Conservation (phyloP, 2,329 filamentous ascomycete genomes). For the Sporothrix brasiliensis region DNA sequence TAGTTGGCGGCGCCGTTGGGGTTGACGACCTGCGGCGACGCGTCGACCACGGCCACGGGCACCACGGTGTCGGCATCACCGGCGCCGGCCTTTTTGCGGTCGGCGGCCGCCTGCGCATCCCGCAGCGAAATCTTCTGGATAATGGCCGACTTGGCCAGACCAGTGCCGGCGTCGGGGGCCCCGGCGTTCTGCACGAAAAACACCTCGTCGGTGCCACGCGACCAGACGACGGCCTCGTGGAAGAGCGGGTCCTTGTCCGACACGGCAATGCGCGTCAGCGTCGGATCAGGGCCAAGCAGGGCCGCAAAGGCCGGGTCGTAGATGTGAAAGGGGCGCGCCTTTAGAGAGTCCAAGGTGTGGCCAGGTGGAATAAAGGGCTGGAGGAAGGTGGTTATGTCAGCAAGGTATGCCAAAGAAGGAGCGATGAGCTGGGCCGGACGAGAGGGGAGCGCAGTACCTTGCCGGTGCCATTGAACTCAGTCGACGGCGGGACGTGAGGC, state of each 20-base stretch:
- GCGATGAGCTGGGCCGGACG: neutral
- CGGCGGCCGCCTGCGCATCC: constrained; percentile 46
- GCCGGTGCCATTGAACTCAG: constrained; percentile 43
- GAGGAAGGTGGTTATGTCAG: neutral
- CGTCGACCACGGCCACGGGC: constrained; percentile 48
- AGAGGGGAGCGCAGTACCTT: constrained; percentile 8
- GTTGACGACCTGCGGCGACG: constrained; percentile 52
- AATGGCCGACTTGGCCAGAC: constrained; percentile 54
- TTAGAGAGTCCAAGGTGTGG: constrained; percentile 45
- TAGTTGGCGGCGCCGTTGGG: constrained; percentile 58
- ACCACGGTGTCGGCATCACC: constrained; percentile 40
- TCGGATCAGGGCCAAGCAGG: constrained; percentile 54
- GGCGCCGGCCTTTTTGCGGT: constrained; percentile 21
- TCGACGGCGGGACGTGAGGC: constrained; percentile 46
- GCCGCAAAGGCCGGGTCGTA: constrained; percentile 56
- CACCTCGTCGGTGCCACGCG: constrained; percentile 53
- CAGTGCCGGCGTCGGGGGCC: constrained; percentile 51
- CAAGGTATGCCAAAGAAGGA: neutral
- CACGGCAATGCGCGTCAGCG: constrained; percentile 54
- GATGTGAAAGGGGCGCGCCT: constrained; percentile 51
- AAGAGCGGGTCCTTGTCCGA: constrained; percentile 53
- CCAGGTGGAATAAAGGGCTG: constrained; percentile 52
- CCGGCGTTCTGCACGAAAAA: constrained; percentile 60
- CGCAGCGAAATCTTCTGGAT: constrained; percentile 54
- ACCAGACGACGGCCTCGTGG: constrained; percentile 60